Percentiles rank a stretch among this genome's conserved stretches.
Conservation (phyloP, 306 rosid species). For the Fagus crenata region DNA sequence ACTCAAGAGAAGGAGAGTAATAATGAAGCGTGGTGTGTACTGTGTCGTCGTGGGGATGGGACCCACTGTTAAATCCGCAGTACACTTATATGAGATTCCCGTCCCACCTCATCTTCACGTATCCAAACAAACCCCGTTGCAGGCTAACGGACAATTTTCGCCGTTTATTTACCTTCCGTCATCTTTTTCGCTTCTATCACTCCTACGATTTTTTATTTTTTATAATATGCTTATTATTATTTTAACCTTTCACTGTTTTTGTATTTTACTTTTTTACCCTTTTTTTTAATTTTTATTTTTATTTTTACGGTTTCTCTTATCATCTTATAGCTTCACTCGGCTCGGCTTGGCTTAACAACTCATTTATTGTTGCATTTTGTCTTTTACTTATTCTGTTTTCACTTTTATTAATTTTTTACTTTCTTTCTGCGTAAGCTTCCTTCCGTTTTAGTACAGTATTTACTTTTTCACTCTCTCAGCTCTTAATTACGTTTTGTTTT, state of each 20-base stretch:
- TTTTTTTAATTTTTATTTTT: background rate
- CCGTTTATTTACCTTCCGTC: conserved; percentile 37
- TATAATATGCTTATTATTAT: no score
- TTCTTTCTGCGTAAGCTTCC: no score
- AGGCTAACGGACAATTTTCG: conserved; percentile 39
- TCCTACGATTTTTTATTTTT: background rate
- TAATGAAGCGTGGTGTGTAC: conserved; percentile 19
- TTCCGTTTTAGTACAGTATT: no score
- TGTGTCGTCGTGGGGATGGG: conserved; percentile 3
- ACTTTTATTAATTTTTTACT: no score
- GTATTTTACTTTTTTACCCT: no score
- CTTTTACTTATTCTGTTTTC: no score
- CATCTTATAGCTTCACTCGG: background rate
- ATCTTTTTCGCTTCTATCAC: background rate
- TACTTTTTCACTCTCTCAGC: no score
- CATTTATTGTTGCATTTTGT: no score
- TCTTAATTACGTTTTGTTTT: no score
- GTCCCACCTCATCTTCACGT: background rate
- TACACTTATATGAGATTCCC: conserved; percentile 11
- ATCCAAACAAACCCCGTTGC: background rate
- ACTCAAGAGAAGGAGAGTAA: background rate
- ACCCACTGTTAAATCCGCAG: background rate
- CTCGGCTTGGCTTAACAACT: background rate
- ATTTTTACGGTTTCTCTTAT: background rate
- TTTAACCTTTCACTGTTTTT: no score